These are phyloP conservation scores for Acer negundo DNA, from an alignment of 345 rosid species.

Conservation along the genomic window DNA sequence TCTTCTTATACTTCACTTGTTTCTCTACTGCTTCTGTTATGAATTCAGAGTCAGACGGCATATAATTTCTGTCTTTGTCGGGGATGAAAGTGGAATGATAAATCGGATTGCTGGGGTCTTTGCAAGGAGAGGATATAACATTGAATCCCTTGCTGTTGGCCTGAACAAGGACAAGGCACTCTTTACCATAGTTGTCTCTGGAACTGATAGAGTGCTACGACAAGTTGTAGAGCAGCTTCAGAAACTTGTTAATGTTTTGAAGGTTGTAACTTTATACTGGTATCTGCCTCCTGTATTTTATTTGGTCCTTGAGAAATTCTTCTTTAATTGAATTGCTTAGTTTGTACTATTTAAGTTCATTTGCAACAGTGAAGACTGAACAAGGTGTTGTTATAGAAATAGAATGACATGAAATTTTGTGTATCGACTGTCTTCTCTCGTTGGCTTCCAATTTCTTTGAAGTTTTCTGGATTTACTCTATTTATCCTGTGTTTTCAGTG, in stretches of 20 bases:
- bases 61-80: constrained; percentile 88
- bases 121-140: constrained; percentile 93
- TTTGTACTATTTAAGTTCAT: constrained; percentile 6
- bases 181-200: constrained; percentile 88
- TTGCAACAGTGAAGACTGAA: background rate
- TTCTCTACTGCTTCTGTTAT: background rate
- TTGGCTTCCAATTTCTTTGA: background rate
- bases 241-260: constrained; percentile 93
- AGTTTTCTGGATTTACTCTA: background rate
- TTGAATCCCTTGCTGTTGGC: constrained; percentile 97
- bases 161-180: constrained; percentile 90
- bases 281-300: background rate
- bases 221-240: constrained; percentile 93
- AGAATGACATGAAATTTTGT: background rate
- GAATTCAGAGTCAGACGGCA: constrained; percentile 68
- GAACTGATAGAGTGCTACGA: constrained; percentile 76
- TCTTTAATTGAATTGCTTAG: background rate
- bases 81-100: constrained; percentile 98
- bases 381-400: background rate
- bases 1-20: background rate
- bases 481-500: background rate
- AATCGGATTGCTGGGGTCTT: constrained; percentile 97
- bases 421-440: background rate
- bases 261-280: constrained; percentile 44
- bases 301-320: constrained; percentile 7